Evolutionary conservation across 371 early-diverging fungal species (phyloP), one percentile per base, ranked within the genome.

Genomic region (Globomyces sp.): DNA sequence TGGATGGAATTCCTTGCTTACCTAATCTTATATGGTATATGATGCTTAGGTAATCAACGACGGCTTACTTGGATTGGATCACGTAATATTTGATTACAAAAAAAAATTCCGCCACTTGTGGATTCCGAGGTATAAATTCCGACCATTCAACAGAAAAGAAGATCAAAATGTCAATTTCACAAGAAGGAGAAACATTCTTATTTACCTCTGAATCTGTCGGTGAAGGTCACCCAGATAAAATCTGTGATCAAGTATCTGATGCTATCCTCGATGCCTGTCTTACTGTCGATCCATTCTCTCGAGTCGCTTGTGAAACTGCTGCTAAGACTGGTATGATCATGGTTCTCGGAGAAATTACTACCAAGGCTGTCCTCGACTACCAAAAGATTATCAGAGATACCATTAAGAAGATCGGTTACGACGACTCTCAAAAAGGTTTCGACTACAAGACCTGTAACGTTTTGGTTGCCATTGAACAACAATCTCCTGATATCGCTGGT

Each of bases 211-310:
- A 99, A 83, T 97, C 97, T 70, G 99, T 99, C 78, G 98, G 99
- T 77, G 96, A 96, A 86, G 99, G 99, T 70, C 99, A 99, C 83
- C 98, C 99, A 91, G 95, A 99, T 90, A 99, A 99, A 90, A 96
- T 99, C 79, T 98, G 98, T 86, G 99, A 99, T 82, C 99, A 99
- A 86, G 80, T 79, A 57, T 81, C 82, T 50, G 82, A 99, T 82
- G 96, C 98, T 71, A 98, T 99, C 74, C 86, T 99, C 74, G 99
- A 99, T 83, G 98, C 97, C 65, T 98, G 98, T 86, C 88, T 95
- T 71, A 87, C 82, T 67, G 90, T 90, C 79, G 99, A 99, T 84
- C 91, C 90, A 60, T 85, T 93, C 83, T 94, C 98, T 82, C 94
- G 96, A 88, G 99, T 99, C 76, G 99, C 99, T 71, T 95, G 98